Evolutionary conservation across 208 protist genomes (phyloP), one percentile per base, ranked within the genome.

Genomic region (Trichomonas tenax): DNA sequence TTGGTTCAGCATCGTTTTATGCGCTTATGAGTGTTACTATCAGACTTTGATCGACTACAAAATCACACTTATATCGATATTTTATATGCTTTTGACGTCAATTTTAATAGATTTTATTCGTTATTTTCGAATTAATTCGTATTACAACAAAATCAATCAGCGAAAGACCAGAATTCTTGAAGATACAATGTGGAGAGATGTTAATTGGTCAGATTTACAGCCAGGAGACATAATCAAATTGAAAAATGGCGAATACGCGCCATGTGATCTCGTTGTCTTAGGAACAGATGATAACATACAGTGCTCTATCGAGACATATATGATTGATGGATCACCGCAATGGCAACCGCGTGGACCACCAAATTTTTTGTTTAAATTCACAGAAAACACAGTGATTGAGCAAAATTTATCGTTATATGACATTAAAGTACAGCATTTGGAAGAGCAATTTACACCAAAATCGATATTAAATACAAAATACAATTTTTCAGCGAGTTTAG

Each of bases 321-420:
- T 93, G n/a, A 93, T 93, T 38, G 86, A 93, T 93, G 86, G 86
- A 9, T 93, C 86, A 51, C 41, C 41, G 0, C 86, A 93, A 51
- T 51, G 41, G 14, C 41, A 93, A 15, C 40, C 86, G 10, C 9
- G 86, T 49, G 46, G 15, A n/a, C 34, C 40, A 8, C 36, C 15
- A 31, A 89, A 89, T 44, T 44, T 89, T 15, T 15, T 38, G n/a
- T 44, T 31, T 23, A 2, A 44, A 3, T n/a, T 89, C 38, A 46
- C 1, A 45, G 34, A 34, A 31, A 44, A 89, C 15, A 41, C 10
- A 14, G 1, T 86, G 0, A 6, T 41, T 14, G 10, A 86, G 1
- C 26, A 6, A 14, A 44, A 46, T 46, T 31, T 89, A 17, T 0
- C 14, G 0, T 0, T 44, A 26, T 8, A 44, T 46, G 23, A 46